A percentile compares a stretch with the other conserved stretches of the same genome.
Evolutionary conservation across 805 yeast species (phyloP).

Genomic region (Myxozyma mucilagina): DNA sequence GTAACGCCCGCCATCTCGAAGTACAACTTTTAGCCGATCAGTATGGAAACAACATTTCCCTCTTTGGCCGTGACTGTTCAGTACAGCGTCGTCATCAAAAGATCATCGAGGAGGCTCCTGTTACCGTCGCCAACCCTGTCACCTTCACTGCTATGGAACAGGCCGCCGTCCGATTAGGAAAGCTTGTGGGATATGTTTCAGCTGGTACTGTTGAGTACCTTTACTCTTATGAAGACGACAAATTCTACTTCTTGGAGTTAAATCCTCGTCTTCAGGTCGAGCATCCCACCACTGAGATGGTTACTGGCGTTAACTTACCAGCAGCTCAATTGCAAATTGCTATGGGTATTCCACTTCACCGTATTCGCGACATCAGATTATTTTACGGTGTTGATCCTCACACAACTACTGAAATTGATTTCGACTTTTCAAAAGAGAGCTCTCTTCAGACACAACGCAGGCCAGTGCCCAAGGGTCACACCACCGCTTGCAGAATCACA

Average conservation of each 20-base stretch:
- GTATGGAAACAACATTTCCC: conserved; percentile 94
- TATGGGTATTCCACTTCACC: conserved; percentile 98
- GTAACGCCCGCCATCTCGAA: conserved; percentile 96
- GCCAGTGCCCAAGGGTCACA: conserved; percentile 96
- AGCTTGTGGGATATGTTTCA: conserved; percentile 94
- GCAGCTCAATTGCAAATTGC: conserved; percentile 99
- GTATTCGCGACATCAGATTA: conserved; percentile 88
- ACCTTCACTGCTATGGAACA: conserved; percentile 91
- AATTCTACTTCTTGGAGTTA: conserved; percentile 92
- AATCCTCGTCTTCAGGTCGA: conserved; percentile 99
- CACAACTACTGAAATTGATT: conserved; percentile 85
- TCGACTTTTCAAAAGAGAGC: conserved; percentile 73
- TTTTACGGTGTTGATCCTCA: conserved; percentile 96
- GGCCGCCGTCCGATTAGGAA: conserved; percentile 97
- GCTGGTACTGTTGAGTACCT: conserved; percentile 99
- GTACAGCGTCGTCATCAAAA: conserved; percentile 99
- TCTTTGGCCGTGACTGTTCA: conserved; percentile 98
- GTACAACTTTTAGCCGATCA: conserved; percentile 98
- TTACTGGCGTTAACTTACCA: conserved; percentile 95
- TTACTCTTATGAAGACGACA: conserved; percentile 90
- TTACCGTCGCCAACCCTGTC: conserved; percentile 82
- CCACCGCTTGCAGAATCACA: conserved; percentile 98
- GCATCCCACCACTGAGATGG: conserved; percentile 99
- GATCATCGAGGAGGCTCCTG: conserved; percentile 99
- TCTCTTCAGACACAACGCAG: conserved; percentile 78